Conservation (phyloP, 441 rosid genomes). For the Aquilaria agallochum region DNA sequence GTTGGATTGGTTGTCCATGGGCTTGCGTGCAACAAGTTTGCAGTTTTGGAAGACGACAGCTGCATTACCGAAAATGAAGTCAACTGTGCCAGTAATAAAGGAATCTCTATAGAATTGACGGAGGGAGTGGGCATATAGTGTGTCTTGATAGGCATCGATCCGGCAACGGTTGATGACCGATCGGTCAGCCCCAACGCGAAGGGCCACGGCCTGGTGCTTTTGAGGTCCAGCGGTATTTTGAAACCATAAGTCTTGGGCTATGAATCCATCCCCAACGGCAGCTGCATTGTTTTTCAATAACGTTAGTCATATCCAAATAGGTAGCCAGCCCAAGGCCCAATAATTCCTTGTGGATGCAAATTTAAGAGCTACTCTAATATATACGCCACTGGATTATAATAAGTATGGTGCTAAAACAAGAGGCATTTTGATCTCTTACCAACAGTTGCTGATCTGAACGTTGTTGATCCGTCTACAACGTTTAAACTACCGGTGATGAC, state of each 20-base stretch:
- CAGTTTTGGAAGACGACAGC: conserved; percentile 61
- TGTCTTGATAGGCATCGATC: conserved; percentile 69
- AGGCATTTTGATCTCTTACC: conserved; percentile 25
- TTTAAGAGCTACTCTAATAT: too few species aligned
- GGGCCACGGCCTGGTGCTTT: conserved; percentile 76
- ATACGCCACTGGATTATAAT: too few species aligned
- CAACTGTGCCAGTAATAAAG: conserved; percentile 52
- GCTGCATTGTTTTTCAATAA: conserved; percentile 24
- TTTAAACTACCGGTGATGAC: conserved; percentile 54
- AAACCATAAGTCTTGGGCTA: conserved; percentile 74
- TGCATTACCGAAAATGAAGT: conserved; percentile 62
- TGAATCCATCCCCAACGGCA: conserved; percentile 66
- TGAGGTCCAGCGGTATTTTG: conserved; percentile 71
- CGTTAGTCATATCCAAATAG: not conserved
- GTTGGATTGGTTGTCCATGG: conserved; percentile 39
- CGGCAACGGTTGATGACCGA: conserved; percentile 63
- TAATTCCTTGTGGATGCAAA: too few species aligned
- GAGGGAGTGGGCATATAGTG: conserved; percentile 51
- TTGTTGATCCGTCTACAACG: conserved; percentile 45
- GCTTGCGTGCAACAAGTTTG: conserved; percentile 45
- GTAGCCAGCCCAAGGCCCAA: too few species aligned
- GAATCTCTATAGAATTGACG: conserved; percentile 71
- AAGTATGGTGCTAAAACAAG: not conserved
- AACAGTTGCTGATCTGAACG: conserved; percentile 55
- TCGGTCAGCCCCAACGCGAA: conserved; percentile 60